Conservation (phyloP, 1,284 basidiomycete species). For the Boletus mariae region DNA sequence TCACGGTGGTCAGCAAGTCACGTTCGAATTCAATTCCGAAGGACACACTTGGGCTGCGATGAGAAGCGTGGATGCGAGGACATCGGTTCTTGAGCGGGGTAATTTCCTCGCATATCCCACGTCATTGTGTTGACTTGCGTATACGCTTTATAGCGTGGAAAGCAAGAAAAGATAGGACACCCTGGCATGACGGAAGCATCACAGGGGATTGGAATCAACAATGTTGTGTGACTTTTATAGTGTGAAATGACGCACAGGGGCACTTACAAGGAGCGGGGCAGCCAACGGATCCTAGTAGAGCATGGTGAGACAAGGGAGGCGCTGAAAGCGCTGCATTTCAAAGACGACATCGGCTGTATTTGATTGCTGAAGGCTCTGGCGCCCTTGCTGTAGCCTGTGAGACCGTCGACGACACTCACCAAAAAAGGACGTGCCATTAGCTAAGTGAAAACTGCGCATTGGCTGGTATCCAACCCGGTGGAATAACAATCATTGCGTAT, state of each 20-base stretch:
- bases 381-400: conserved; percentile 1
- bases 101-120: conserved; percentile 30
- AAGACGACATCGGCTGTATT: conserved; percentile 28
- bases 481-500: neutral
- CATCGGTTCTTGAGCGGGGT: conserved; percentile 9
- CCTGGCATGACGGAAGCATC: conserved; percentile 26
- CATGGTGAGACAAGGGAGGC: conserved; percentile 12
- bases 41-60: conserved; percentile 16
- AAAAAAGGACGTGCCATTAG: conserved; percentile 10
- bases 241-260: neutral
- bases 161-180: conserved; percentile 30
- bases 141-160: conserved; percentile 34
- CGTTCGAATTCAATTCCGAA: neutral
- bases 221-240: conserved; percentile 25
- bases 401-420: conserved; percentile 12
- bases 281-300: conserved; percentile 29
- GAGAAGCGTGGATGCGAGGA: conserved; percentile 20
- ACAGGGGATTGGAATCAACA: conserved; percentile 1
- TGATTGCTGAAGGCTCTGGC: conserved; percentile 23
- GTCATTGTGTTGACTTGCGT: conserved; percentile 29
- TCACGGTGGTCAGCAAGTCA: conserved; percentile 1
- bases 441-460: too few species aligned
- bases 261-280: conserved; percentile 18
- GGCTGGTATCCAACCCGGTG: neutral
- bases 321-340: conserved; percentile 21